Evolutionary conservation across 2,329 filamentous ascomycete genomes (phyloP).

Genomic region (Ambrosiella beaveri): DNA sequence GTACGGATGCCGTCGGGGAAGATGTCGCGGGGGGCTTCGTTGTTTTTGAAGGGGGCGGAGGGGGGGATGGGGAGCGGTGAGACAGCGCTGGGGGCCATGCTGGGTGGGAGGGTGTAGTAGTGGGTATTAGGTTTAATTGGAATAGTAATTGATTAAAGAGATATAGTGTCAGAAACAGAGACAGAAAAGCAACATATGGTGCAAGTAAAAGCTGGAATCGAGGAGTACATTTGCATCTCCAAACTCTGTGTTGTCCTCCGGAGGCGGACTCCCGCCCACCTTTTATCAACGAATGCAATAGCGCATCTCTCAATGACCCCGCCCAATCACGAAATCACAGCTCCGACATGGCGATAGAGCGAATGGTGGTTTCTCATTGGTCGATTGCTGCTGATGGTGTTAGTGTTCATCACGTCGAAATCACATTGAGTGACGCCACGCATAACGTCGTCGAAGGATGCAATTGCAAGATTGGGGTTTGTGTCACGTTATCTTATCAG

Average conservation of each 20-base stretch:
- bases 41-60: conserved; percentile 16
- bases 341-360: too few relatives aligned
- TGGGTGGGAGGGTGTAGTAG: background rate
- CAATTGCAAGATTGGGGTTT: background rate
- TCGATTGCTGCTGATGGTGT: too few relatives aligned
- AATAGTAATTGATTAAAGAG: too few relatives aligned
- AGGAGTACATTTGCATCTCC: too few relatives aligned
- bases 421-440: background rate
- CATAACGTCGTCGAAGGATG: background rate
- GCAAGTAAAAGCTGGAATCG: too few relatives aligned
- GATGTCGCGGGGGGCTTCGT: conserved; percentile 21
- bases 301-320: too few relatives aligned
- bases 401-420: background rate
- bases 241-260: too few relatives aligned
- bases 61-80: background rate
- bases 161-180: background rate
- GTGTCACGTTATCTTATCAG: background rate
- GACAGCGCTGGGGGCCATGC: conserved; percentile 7
- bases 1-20: conserved; percentile 34
- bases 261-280: too few relatives aligned
- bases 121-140: background rate
- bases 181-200: background rate
- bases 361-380: too few relatives aligned
- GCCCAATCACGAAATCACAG: too few relatives aligned
- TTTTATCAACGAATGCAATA: too few relatives aligned